A percentile compares a stretch with the other conserved stretches of the same genome.
phyloP scores from a whole-genome alignment of 2,329 filamentous ascomycete species.

The Botrytis cinerea region DNA sequence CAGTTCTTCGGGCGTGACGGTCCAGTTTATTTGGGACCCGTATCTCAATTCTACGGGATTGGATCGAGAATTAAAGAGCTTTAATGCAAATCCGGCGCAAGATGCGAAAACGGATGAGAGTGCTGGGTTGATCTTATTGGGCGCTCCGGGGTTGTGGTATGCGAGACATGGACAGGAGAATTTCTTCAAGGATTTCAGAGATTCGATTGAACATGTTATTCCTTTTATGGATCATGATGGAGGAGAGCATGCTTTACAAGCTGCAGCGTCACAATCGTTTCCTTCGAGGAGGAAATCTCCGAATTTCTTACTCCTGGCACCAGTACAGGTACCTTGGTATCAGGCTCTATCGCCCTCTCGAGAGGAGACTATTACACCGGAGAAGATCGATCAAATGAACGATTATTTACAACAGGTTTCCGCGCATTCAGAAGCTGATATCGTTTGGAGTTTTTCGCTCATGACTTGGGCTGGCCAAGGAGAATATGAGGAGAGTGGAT shows the following conservation, averaged over 20 bases:
- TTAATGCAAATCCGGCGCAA: slow-evolving; percentile 36
- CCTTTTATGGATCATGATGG: slow-evolving; percentile 42
- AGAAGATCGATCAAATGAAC: slow-evolving; percentile 56
- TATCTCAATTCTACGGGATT: slow-evolving; percentile 55
- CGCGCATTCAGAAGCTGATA: slow-evolving; percentile 45
- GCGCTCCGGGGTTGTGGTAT: slow-evolving; percentile 57
- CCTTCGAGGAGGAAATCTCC: slow-evolving; percentile 31
- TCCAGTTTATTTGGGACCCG: slow-evolving; percentile 65
- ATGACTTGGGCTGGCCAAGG: slow-evolving; percentile 48
- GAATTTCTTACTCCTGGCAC: slow-evolving; percentile 38
- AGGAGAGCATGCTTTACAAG: slow-evolving; percentile 31
- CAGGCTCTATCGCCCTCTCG: slow-evolving; percentile 38
- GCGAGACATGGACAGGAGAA: slow-evolving; percentile 52
- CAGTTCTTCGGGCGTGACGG: slow-evolving; percentile 47
- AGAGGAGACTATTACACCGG: slow-evolving; percentile 49
- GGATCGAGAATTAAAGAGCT: slow-evolving; percentile 46
- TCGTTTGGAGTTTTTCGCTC: slow-evolving; percentile 53
- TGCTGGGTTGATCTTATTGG: slow-evolving; percentile 53
- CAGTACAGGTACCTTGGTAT: slow-evolving; percentile 43
- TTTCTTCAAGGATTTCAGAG: slow-evolving; percentile 49
- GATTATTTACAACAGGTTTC: slow-evolving; percentile 50
- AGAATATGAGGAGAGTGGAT: slow-evolving; percentile 49
- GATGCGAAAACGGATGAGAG: slow-evolving; percentile 34
- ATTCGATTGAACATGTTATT: slow-evolving; percentile 50
- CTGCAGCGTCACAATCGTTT: slow-evolving; percentile 32